Percentiles rank a stretch among this genome's conserved stretches.
These are phyloP conservation scores for Fibroporia radiculosa DNA, from an alignment of 768 basidiomycete species.

Conservation along the genomic window DNA sequence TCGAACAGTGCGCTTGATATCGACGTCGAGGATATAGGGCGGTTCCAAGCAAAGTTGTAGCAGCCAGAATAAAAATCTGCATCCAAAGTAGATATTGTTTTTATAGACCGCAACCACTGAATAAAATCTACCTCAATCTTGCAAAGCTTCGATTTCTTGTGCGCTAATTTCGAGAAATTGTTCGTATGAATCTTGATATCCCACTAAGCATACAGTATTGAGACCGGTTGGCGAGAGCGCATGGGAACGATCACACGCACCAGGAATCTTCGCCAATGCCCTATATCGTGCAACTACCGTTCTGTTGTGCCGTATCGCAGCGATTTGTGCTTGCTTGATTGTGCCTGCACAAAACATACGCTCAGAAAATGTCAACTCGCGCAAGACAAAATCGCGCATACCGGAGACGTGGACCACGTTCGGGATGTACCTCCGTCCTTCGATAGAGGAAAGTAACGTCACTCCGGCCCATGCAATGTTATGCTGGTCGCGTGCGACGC, in stretches of 20 bases:
- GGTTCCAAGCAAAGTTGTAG: background rate
- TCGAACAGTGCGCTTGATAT: slow-evolving; percentile 1
- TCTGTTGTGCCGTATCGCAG: slow-evolving; percentile 68
- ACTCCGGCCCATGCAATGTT: slow-evolving; percentile 74
- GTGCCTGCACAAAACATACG: slow-evolving; percentile 62
- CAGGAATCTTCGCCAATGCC: slow-evolving; percentile 41
- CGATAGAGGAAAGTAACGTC: slow-evolving; percentile 59
- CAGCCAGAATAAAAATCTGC: background rate
- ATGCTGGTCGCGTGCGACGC: slow-evolving; percentile 77
- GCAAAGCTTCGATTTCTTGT: slow-evolving; percentile 55
- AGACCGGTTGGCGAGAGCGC: background rate
- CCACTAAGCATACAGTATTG: slow-evolving; percentile 25
- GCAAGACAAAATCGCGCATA: slow-evolving; percentile 28
- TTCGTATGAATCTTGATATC: slow-evolving; percentile 55
- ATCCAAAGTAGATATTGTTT: background rate
- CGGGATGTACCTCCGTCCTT: slow-evolving; percentile 55
- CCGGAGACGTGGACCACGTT: slow-evolving; percentile 79
- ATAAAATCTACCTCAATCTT: slow-evolving; percentile 39
- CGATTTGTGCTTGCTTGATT: slow-evolving; percentile 76
- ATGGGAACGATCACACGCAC: slow-evolving; percentile 27
- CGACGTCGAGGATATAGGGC: too few species aligned
- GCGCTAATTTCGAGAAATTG: slow-evolving; percentile 48
- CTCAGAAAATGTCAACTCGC: background rate
- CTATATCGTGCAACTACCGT: slow-evolving; percentile 63
- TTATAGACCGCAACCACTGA: background rate